phyloP scores from a whole-genome alignment of 371 early-diverging fungal species.

The Rhizopus arrhizus region DNA sequence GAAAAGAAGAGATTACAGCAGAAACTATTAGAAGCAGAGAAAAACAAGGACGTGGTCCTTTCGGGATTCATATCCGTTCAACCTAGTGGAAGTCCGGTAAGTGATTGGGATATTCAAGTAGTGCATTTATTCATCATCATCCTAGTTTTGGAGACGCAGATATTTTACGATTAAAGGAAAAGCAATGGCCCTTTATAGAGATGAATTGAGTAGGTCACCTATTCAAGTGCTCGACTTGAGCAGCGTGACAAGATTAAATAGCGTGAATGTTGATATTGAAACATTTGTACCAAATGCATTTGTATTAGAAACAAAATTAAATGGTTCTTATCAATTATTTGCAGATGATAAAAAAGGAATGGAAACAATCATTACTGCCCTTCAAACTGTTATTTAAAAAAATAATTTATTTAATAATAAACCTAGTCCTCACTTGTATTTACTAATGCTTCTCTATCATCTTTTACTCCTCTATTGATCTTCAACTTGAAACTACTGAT shows the following conservation, averaged over 20 bases:
- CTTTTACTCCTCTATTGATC: constrained; percentile 19
- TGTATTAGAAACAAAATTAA: constrained; percentile 38
- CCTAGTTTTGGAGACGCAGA: constrained; percentile 41
- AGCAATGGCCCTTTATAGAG: constrained; percentile 28
- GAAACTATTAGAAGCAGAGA: constrained; percentile 37
- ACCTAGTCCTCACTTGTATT: constrained; percentile 2
- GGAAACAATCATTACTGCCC: constrained; percentile 35
- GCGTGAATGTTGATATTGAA: constrained; percentile 38
- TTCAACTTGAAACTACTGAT: constrained; percentile 22
- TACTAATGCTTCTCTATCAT: constrained; percentile 26
- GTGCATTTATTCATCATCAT: too few species aligned
- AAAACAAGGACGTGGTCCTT: constrained; percentile 33
- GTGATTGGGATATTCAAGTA: constrained; percentile 3
- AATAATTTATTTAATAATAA: background rate
- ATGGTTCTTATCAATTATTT: constrained; percentile 43
- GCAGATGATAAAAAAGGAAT: constrained; percentile 35
- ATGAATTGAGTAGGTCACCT: constrained; percentile 32
- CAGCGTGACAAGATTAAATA: constrained; percentile 31
- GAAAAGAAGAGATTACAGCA: constrained; percentile 27
- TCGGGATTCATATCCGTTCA: constrained; percentile 36
- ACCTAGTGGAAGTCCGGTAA: constrained; percentile 35
- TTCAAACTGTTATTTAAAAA: constrained; percentile 39
- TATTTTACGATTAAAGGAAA: constrained; percentile 32
- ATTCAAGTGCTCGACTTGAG: constrained; percentile 53
- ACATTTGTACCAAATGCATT: constrained; percentile 51